Evolutionary conservation across 73 alveolate genomes (phyloP).

Genomic region (Tetrahymena elliotti): DNA sequence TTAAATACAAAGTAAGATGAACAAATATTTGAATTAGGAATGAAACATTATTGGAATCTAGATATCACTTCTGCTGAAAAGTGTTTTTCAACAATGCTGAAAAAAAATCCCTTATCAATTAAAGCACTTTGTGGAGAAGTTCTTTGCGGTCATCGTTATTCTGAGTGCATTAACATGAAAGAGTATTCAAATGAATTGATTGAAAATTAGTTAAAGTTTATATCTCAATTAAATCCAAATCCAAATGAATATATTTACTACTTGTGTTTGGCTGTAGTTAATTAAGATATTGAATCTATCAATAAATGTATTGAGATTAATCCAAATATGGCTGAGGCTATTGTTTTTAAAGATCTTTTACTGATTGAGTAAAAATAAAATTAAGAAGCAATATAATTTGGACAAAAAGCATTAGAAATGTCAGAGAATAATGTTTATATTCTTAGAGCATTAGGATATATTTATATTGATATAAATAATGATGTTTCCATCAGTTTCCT

Average conservation of each 20-base stretch:
- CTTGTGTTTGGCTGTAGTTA: background rate
- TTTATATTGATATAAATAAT: too few relatives aligned
- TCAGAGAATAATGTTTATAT: background rate
- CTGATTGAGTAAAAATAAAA: background rate
- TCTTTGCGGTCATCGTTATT: background rate
- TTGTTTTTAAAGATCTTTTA: background rate
- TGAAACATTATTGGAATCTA: background rate
- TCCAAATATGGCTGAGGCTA: background rate
- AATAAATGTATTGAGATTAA: background rate
- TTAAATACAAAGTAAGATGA: background rate
- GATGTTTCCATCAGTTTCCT: background rate
- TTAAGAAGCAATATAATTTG: background rate
- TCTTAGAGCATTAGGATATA: background rate
- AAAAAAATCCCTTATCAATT: background rate
- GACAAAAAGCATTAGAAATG: background rate
- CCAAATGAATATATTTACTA: too few relatives aligned
- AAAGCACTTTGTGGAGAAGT: background rate
- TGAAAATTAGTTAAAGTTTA: too few relatives aligned
- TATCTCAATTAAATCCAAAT: background rate
- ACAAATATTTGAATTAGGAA: background rate
- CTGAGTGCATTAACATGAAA: background rate
- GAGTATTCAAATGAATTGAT: background rate
- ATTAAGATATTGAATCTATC: background rate
- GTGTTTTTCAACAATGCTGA: background rate
- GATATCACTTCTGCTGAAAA: background rate